These are phyloP conservation scores for Xerocomus nothofagi DNA, from an alignment of 1,284 basidiomycete species.

Conservation along the genomic window DNA sequence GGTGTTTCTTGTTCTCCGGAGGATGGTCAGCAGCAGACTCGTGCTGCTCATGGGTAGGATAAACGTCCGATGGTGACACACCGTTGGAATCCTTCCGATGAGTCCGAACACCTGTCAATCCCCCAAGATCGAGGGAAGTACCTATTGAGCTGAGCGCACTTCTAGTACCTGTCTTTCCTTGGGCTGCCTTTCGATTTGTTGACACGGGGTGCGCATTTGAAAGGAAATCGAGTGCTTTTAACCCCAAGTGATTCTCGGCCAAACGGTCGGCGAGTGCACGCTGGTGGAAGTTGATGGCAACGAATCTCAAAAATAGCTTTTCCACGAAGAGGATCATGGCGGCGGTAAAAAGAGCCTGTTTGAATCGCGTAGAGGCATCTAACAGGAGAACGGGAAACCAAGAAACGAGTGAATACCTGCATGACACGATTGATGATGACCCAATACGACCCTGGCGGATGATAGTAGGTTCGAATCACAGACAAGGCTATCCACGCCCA, in stretches of 20 bases:
- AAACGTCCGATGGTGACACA: conserved; percentile 2
- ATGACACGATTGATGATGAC: conserved; percentile 64
- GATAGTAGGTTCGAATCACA: conserved; percentile 53
- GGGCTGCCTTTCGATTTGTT: conserved; percentile 30
- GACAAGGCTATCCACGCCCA: conserved; percentile 75
- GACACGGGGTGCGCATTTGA: conserved; percentile 58
- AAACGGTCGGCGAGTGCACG: conserved; percentile 73
- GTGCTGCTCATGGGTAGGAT: conserved; percentile 8
- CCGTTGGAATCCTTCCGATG: conserved; percentile 28
- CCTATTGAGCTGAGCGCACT: conserved; percentile 31
- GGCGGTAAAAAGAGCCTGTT: conserved; percentile 63
- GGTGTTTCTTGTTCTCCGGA: conserved; percentile 19
- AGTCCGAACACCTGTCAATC: conserved; percentile 24
- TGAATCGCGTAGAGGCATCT: conserved; percentile 1
- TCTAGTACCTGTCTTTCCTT: conserved; percentile 40
- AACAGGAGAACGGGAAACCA: background rate
- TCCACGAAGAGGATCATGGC: conserved; percentile 64
- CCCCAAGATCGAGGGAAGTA: conserved; percentile 33
- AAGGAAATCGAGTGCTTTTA: conserved; percentile 67
- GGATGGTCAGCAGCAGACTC: conserved; percentile 25
- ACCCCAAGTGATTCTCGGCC: conserved; percentile 64
- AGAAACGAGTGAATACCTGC: conserved; percentile 45
- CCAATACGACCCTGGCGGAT: conserved; percentile 69
- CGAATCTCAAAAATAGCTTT: conserved; percentile 69
- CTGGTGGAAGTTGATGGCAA: conserved; percentile 78